A percentile compares a stretch with the other conserved stretches of the same genome.
Conservation (phyloP, 306 rosid species). For the Casuarina glauca region DNA sequence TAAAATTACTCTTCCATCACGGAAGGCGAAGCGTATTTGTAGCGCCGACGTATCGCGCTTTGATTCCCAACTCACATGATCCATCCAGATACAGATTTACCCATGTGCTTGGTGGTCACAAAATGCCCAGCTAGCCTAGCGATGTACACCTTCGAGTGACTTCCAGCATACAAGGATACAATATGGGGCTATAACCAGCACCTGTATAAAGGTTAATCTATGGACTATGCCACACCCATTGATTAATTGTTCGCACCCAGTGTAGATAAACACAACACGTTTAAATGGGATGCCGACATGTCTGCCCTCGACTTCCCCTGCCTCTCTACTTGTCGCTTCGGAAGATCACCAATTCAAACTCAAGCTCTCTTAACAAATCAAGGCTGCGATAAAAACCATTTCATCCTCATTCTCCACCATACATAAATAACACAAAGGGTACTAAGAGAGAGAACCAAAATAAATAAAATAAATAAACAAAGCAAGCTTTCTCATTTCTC, state of each 20-base stretch:
- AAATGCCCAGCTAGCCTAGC: slow-evolving; percentile 47
- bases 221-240: too few species aligned
- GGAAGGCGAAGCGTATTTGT: too few species aligned
- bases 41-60: too few species aligned
- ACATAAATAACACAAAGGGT: background rate
- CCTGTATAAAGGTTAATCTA: too few species aligned
- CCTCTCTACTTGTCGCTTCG: slow-evolving; percentile 4
- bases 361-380: too few species aligned
- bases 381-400: background rate
- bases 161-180: too few species aligned
- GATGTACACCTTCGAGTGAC: too few species aligned
- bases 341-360: slow-evolving; percentile 1
- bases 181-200: too few species aligned
- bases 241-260: slow-evolving; percentile 24
- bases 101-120: slow-evolving; percentile 69
- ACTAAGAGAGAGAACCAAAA: background rate
- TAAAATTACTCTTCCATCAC: too few species aligned
- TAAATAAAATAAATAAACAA: background rate
- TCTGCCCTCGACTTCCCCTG: background rate
- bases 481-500: slow-evolving; percentile 22
- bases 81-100: slow-evolving; percentile 32
- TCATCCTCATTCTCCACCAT: slow-evolving; percentile 12
- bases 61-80: slow-evolving; percentile 29
- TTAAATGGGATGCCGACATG: slow-evolving; percentile 25
- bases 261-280: slow-evolving; percentile 30